phyloP scores from a whole-genome alignment of 805 yeast species.

The Zygosaccharomyces gambellarensis region DNA sequence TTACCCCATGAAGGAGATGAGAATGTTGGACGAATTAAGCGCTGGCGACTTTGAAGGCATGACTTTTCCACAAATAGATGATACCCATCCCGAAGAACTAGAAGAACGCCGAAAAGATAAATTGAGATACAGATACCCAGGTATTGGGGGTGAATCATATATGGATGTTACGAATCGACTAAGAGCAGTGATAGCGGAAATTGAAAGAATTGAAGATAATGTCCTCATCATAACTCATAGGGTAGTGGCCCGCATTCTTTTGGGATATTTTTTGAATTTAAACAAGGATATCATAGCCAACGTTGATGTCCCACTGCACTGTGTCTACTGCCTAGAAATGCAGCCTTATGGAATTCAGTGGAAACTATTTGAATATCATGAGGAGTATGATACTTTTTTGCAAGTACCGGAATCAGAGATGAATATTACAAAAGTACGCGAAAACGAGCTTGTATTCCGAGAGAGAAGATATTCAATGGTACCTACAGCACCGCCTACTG shows the following conservation, averaged over 20 bases:
- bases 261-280: conserved; percentile 85
- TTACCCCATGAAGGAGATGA: conserved; percentile 78
- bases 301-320: conserved; percentile 88
- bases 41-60: conserved; percentile 91
- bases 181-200: conserved; percentile 84
- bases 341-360: conserved; percentile 96
- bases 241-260: conserved; percentile 79
- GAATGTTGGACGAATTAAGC: conserved; percentile 89
- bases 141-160: conserved; percentile 95
- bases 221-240: conserved; percentile 80
- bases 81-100: conserved; percentile 69
- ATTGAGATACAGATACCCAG: conserved; percentile 86
- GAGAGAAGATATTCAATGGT: conserved; percentile 70
- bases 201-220: conserved; percentile 88
- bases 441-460: conserved; percentile 63
- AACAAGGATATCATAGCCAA: conserved; percentile 78
- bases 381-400: conserved; percentile 67
- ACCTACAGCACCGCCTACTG: conserved; percentile 61
- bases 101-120: conserved; percentile 71
- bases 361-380: conserved; percentile 84
- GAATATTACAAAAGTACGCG: conserved; percentile 51
- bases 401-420: conserved; percentile 48
- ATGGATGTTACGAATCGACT: conserved; percentile 88
- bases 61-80: conserved; percentile 84
- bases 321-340: conserved; percentile 83